Evolutionary conservation across 768 basidiomycete genomes (phyloP).

Genomic region (Xerocomellus intermedius): DNA sequence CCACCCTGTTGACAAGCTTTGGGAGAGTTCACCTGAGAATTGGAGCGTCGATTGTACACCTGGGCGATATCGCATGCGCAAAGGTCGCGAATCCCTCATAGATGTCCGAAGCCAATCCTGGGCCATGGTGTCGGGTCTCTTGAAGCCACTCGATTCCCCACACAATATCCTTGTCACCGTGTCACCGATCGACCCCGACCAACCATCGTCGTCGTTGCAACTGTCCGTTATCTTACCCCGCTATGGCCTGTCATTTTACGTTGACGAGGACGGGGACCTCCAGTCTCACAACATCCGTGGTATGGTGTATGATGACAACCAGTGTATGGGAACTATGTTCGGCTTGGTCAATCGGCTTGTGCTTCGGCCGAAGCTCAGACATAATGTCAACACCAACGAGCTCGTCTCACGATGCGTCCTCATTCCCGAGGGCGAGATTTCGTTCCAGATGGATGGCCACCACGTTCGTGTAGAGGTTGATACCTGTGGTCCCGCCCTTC

Average conservation of each 20-base stretch:
- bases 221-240: conserved; percentile 35
- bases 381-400: neutral
- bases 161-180: conserved; percentile 19
- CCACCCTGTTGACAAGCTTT: conserved; percentile 16
- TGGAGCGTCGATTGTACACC: conserved; percentile 20
- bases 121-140: neutral
- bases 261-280: too few species aligned
- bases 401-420: conserved; percentile 27
- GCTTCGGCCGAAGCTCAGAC: conserved; percentile 27
- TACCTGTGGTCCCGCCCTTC: neutral
- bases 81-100: conserved; percentile 10
- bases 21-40: conserved; percentile 18
- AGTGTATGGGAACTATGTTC: conserved; percentile 42
- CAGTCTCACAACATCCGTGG: conserved; percentile 34
- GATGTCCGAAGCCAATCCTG: conserved; percentile 27
- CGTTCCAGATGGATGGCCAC: neutral
- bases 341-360: conserved; percentile 43
- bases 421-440: conserved; percentile 35
- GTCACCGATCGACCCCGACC: neutral
- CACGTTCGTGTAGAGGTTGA: neutral
- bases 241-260: too few species aligned
- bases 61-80: neutral
- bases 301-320: conserved; percentile 40
- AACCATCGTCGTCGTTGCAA: neutral
- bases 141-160: neutral